Conservation (phyloP, 257 asterid species). For the Petrea volubilis region DNA sequence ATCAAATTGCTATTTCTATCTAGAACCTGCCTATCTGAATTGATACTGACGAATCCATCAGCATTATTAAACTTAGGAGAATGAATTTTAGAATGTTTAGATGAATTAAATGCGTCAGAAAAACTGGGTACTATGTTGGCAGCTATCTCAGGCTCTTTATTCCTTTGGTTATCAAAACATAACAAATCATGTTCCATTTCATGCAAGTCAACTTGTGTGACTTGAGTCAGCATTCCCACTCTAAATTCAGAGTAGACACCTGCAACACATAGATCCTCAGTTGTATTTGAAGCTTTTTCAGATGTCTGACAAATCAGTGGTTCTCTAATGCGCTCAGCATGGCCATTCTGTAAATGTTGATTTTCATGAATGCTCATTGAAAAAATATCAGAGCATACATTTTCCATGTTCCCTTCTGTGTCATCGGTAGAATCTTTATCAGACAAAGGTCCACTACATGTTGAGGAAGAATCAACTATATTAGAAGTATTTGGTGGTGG, state of each 20-base stretch:
- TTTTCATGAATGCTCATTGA: constrained; percentile 56
- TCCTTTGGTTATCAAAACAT: constrained; percentile 63
- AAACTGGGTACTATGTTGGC: constrained; percentile 37
- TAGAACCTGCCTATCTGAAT: constrained; percentile 45
- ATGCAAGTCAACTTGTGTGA: constrained; percentile 26
- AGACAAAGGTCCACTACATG: constrained; percentile 41
- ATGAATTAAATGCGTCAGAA: constrained; percentile 35
- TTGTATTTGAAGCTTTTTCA: constrained; percentile 31
- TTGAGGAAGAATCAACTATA: constrained; percentile 31
- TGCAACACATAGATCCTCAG: constrained; percentile 24
- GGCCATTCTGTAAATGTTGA: constrained; percentile 37
- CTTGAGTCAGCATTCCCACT: constrained; percentile 32
- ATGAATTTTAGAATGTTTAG: constrained; percentile 39
- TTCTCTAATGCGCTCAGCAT: constrained; percentile 43
- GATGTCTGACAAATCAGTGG: constrained; percentile 37
- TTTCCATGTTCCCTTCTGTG: constrained; percentile 34
- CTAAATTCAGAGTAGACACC: constrained; percentile 34
- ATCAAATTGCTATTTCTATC: constrained; percentile 48
- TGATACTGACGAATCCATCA: constrained; percentile 35
- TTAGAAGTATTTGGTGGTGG: constrained; percentile 27
- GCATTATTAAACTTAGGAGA: constrained; percentile 35
- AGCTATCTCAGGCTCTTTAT: constrained; percentile 57
- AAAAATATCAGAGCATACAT: constrained; percentile 45
- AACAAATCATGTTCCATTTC: constrained; percentile 62
- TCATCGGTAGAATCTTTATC: constrained; percentile 35